A percentile compares a stretch with the other conserved stretches of the same genome.
Evolutionary conservation across 495 filamentous ascomycete species (phyloP).

Genomic region (Pyrenula massariospora): DNA sequence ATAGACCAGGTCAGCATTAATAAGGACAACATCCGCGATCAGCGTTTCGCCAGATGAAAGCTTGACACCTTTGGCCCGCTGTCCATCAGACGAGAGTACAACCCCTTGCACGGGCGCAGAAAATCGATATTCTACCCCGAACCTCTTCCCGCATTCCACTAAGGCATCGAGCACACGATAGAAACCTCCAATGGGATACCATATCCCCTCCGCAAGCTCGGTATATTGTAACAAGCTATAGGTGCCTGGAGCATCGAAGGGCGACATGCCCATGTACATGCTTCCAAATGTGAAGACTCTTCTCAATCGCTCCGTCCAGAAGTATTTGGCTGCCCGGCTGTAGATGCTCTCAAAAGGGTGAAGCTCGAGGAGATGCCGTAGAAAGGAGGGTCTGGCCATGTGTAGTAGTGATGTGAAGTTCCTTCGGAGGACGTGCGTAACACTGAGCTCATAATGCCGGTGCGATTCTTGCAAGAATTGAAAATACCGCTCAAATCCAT

Average conservation of each 20-base stretch:
- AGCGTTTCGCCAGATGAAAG: slow-evolving; percentile 39
- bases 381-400: slow-evolving; percentile 38
- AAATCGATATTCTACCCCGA: slow-evolving; percentile 47
- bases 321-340: slow-evolving; percentile 44
- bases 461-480: slow-evolving; percentile 50
- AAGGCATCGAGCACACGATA: slow-evolving; percentile 46
- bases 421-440: slow-evolving; percentile 44
- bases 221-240: slow-evolving; percentile 64
- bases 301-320: slow-evolving; percentile 52
- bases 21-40: slow-evolving; percentile 47
- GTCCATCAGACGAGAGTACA: slow-evolving; percentile 26
- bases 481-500: slow-evolving; percentile 51
- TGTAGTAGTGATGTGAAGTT: slow-evolving; percentile 46
- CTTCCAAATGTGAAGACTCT: slow-evolving; percentile 61
- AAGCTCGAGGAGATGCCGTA: slow-evolving; percentile 37
- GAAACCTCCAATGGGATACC: slow-evolving; percentile 62
- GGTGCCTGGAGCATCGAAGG: slow-evolving; percentile 60
- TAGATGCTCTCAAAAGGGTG: slow-evolving; percentile 59
- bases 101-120: slow-evolving; percentile 37
- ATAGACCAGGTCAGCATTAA: slow-evolving; percentile 61
- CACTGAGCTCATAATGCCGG: slow-evolving; percentile 50
- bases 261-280: slow-evolving; percentile 71
- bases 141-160: slow-evolving; percentile 37
- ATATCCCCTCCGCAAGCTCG: slow-evolving; percentile 60
- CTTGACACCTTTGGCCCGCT: slow-evolving; percentile 38